Percentiles rank a stretch among this genome's conserved stretches.
phyloP scores from a whole-genome alignment of 805 yeast species.

The Metschnikowia chrysomelidarum region DNA sequence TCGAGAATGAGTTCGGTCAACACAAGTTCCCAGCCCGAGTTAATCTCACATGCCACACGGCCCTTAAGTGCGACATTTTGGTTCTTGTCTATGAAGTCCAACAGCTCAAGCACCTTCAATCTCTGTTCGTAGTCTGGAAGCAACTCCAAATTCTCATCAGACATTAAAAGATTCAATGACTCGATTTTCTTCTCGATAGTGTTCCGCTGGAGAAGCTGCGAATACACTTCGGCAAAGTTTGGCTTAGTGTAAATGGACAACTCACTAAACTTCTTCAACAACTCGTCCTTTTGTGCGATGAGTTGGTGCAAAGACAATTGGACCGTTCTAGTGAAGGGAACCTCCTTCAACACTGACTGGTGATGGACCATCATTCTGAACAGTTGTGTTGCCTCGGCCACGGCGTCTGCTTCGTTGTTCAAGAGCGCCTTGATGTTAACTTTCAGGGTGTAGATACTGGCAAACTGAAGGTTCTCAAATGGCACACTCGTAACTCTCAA shows the following conservation, averaged over 20 bases:
- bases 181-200: slow-evolving; percentile 50
- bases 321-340: slow-evolving; percentile 34
- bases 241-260: slow-evolving; percentile 34
- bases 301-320: slow-evolving; percentile 38
- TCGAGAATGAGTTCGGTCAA: slow-evolving; percentile 87
- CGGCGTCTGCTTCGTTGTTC: slow-evolving; percentile 33
- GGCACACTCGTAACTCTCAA: slow-evolving; percentile 42
- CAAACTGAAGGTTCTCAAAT: slow-evolving; percentile 40
- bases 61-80: slow-evolving; percentile 85
- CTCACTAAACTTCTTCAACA: slow-evolving; percentile 29
- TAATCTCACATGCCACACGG: slow-evolving; percentile 88
- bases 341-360: slow-evolving; percentile 44
- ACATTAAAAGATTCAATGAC: slow-evolving; percentile 56
- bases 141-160: slow-evolving; percentile 85
- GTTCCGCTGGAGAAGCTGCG: slow-evolving; percentile 45
- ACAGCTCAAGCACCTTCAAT: slow-evolving; percentile 67
- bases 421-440: slow-evolving; percentile 34
- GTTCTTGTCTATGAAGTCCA: slow-evolving; percentile 75
- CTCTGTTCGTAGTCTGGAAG: slow-evolving; percentile 94
- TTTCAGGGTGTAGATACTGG: slow-evolving; percentile 38
- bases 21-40: slow-evolving; percentile 87
- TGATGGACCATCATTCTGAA: slow-evolving; percentile 34
- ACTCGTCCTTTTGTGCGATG: slow-evolving; percentile 33
- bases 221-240: slow-evolving; percentile 44
- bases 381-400: slow-evolving; percentile 35